These are phyloP conservation scores for Chalciporus pseudorubinellus DNA, from an alignment of 768 basidiomycete genomes.

Conservation along the genomic window DNA sequence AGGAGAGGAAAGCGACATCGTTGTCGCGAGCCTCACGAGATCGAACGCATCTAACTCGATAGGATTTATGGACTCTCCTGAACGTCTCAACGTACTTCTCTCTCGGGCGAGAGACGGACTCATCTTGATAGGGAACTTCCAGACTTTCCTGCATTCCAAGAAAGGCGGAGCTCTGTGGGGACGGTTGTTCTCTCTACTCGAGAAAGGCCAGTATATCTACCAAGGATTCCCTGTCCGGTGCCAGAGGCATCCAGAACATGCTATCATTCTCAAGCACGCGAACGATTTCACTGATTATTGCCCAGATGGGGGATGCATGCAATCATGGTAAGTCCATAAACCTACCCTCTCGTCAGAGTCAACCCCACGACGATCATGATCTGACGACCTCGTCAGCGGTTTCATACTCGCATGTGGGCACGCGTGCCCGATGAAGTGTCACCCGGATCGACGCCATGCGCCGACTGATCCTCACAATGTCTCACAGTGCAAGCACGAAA, in stretches of 20 bases:
- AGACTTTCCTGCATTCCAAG: constrained; percentile 45
- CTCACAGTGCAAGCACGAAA: constrained; percentile 41
- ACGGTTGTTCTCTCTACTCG: constrained; percentile 9
- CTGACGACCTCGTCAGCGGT: constrained; percentile 2
- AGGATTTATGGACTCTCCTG: constrained; percentile 68
- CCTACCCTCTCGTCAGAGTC: not conserved
- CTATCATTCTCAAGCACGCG: constrained; percentile 36
- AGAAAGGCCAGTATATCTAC: constrained; percentile 9
- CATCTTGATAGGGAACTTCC: constrained; percentile 62
- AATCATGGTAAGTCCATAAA: constrained; percentile 49
- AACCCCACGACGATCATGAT: not conserved
- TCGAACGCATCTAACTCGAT: constrained; percentile 57
- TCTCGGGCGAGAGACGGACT: constrained; percentile 64
- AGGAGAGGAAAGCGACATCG: constrained; percentile 71
- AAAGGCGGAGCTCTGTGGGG: constrained; percentile 16
- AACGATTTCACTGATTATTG: constrained; percentile 50
- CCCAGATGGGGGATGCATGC: constrained; percentile 62
- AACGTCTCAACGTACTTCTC: constrained; percentile 67
- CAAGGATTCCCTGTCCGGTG: constrained; percentile 53
- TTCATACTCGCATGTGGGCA: constrained; percentile 34
- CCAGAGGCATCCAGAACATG: constrained; percentile 47
- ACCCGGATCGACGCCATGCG: constrained; percentile 46
- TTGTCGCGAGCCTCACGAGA: constrained; percentile 57
- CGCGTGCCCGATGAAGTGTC: constrained; percentile 57
- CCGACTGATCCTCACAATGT: constrained; percentile 4